A percentile compares a stretch with the other conserved stretches of the same genome.
These are phyloP conservation scores for Oryza longistaminata DNA, from an alignment of 176 grass and related monocot species.

Conservation along the genomic window DNA sequence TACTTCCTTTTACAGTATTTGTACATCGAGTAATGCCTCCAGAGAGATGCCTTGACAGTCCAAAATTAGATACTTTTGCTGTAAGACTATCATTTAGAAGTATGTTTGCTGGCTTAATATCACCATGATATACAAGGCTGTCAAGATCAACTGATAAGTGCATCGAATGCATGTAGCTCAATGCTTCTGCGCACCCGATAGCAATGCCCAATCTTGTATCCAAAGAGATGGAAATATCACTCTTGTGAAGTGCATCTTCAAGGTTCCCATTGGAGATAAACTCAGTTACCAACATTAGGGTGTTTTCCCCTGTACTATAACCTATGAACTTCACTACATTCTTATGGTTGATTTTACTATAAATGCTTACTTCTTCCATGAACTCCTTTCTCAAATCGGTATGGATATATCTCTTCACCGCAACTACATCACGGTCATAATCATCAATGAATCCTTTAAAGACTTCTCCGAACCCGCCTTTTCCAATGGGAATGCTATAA, in stretches of 20 bases:
- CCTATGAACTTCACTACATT: no score
- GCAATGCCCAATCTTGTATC: no score
- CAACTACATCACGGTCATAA: neutral
- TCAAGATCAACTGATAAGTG: no score
- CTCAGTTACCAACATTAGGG: neutral
- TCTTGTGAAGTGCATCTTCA: conserved; percentile 17
- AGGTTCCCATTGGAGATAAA: conserved; percentile 38
- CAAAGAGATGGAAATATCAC: no score
- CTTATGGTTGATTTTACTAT: conserved; percentile 21
- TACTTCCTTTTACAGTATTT: no score
- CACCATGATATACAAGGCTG: no score
- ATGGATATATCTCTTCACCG: conserved; percentile 32
- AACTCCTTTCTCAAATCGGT: conserved; percentile 14
- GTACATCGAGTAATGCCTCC: neutral
- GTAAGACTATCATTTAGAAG: no score
- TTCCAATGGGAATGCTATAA: conserved; percentile 29
- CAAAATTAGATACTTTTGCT: neutral
- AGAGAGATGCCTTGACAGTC: conserved; percentile 9
- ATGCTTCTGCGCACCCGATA: no score
- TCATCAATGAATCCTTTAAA: conserved; percentile 21
- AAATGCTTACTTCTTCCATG: conserved; percentile 16
- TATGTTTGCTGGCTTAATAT: no score
- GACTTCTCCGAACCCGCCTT: conserved; percentile 31
- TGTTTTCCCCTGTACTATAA: neutral
- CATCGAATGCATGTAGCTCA: no score